A percentile compares a stretch with the other conserved stretches of the same genome.
Conservation (phyloP, 108 stramenopile species). For the Seminavis robusta region DNA sequence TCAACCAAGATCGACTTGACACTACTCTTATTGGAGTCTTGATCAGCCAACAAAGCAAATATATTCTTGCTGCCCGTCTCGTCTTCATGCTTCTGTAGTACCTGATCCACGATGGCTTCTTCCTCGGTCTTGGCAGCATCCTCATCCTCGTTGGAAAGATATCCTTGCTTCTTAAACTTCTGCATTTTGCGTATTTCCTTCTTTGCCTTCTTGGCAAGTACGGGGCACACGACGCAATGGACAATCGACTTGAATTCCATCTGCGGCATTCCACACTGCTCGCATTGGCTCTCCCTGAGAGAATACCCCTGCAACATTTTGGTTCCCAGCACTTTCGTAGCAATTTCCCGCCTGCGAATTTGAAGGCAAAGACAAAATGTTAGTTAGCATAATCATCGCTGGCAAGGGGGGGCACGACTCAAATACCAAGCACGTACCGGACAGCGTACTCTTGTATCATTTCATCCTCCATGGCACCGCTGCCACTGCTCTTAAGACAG, state of each 20-base stretch:
- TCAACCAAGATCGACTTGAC: no score
- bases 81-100: not conserved
- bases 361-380: no score
- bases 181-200: slow-evolving; percentile 15
- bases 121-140: not conserved
- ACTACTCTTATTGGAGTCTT: no score
- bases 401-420: no score
- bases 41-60: not conserved
- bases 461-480: no score
- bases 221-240: slow-evolving; percentile 57
- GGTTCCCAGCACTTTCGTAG: slow-evolving; percentile 56
- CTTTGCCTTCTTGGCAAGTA: slow-evolving; percentile 31
- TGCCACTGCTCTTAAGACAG: no score
- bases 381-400: no score
- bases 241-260: slow-evolving; percentile 30
- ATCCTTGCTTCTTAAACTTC: not conserved
- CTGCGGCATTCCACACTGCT: slow-evolving; percentile 45
- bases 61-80: not conserved
- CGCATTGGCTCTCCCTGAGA: slow-evolving; percentile 39
- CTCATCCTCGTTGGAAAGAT: not conserved
- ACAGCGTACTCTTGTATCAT: no score
- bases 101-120: not conserved
- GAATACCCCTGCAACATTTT: slow-evolving; percentile 53
- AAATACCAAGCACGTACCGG: no score
- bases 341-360: slow-evolving; percentile 40